Percentiles rank a stretch among this genome's conserved stretches.
phyloP scores from a whole-genome alignment of 352 stramenopile genomes.

The Peronospora belbahrii region DNA sequence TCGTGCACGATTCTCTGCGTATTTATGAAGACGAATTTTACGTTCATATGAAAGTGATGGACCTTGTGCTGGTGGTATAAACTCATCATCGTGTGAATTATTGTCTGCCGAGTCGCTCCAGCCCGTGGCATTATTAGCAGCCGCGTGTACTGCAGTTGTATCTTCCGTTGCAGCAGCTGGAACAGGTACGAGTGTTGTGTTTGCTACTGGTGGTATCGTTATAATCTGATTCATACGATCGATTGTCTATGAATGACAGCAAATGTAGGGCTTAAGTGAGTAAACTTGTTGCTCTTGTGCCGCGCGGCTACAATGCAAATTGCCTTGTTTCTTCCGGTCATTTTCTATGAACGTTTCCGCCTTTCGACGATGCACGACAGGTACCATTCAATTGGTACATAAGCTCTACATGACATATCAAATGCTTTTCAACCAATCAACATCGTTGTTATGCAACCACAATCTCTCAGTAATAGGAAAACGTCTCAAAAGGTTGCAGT shows the following conservation, averaged over 20 bases:
- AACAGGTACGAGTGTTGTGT: neutral
- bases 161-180: constrained; percentile 7
- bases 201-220: constrained; percentile 1
- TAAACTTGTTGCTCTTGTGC: constrained; percentile 2
- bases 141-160: constrained; percentile 1
- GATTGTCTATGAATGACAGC: too few relatives aligned
- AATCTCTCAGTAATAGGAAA: too few relatives aligned
- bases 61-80: constrained; percentile 43
- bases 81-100: constrained; percentile 54
- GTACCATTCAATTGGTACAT: neutral
- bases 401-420: neutral
- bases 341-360: constrained; percentile 34
- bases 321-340: constrained; percentile 23
- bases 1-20: constrained; percentile 74
- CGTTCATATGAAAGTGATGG: constrained; percentile 79
- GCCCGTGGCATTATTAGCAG: constrained; percentile 23
- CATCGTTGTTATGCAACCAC: too few relatives aligned
- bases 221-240: constrained; percentile 23
- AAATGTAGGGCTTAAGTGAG: neutral
- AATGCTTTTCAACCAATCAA: neutral
- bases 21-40: constrained; percentile 79
- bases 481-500: too few relatives aligned
- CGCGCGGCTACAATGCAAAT: constrained; percentile 17
- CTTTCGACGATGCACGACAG: constrained; percentile 2
- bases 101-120: constrained; percentile 65